Evolutionary conservation across 2,329 filamentous ascomycete genomes (phyloP).

Genomic region (Gaeumannomyces tritici): DNA sequence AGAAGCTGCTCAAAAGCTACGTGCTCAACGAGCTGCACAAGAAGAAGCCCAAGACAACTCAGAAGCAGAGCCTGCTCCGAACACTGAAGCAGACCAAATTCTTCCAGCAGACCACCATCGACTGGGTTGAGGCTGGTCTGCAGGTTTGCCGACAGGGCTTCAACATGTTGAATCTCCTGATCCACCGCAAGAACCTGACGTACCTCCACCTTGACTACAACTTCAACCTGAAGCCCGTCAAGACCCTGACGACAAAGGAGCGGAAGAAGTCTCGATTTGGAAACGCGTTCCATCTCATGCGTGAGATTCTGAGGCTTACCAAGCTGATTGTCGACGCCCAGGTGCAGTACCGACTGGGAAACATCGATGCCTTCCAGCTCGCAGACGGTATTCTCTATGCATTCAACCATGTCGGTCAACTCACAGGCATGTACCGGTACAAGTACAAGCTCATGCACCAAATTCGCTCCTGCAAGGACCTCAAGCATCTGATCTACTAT

Average conservation of each 20-base stretch:
- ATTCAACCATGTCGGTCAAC: constrained; percentile 96
- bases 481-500: constrained; percentile 99
- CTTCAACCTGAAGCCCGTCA: constrained; percentile 98
- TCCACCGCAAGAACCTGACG: constrained; percentile 96
- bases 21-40: constrained; percentile 96
- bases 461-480: constrained; percentile 95
- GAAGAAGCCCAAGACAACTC: constrained; percentile 89
- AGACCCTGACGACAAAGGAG: constrained; percentile 96
- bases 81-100: constrained; percentile 96
- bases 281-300: constrained; percentile 98
- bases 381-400: constrained; percentile 98
- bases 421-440: constrained; percentile 99
- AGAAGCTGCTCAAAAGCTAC: constrained; percentile 92
- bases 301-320: constrained; percentile 88
- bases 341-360: constrained; percentile 93
- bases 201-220: constrained; percentile 99
- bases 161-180: constrained; percentile 97
- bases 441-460: constrained; percentile 99
- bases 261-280: constrained; percentile 98
- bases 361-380: constrained; percentile 97
- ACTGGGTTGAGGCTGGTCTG: constrained; percentile 97
- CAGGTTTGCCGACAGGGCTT: constrained; percentile 97
- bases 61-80: constrained; percentile 83
- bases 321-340: constrained; percentile 98
- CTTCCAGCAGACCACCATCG: constrained; percentile 98